phyloP scores from a whole-genome alignment of 1,139 yeast species.

The Saccharomyces uvarum region DNA sequence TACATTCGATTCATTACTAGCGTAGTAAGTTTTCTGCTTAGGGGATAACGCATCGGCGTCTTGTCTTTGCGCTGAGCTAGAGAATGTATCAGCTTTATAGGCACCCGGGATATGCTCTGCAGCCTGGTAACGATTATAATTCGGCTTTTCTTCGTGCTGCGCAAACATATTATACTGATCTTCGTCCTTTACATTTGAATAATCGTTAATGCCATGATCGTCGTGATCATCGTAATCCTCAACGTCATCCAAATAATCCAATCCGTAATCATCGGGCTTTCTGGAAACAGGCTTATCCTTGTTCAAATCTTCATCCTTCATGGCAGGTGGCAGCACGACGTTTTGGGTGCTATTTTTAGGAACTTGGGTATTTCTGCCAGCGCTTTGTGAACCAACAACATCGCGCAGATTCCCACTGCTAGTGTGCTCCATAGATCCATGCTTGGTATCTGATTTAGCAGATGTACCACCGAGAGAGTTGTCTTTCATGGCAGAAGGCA shows the following conservation, averaged over 20 bases:
- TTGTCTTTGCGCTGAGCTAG: background rate
- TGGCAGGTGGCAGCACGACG: background rate
- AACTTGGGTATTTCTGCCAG: background rate
- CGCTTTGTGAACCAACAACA: background rate
- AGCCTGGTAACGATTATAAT: background rate
- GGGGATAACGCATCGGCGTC: background rate
- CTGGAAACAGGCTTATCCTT: background rate
- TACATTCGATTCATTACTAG: background rate
- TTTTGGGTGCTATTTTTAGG: background rate
- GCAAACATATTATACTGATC: too few species aligned
- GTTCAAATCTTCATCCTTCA: background rate
- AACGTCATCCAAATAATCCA: background rate
- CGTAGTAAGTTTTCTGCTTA: background rate
- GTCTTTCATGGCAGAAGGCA: background rate
- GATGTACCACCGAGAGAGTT: background rate
- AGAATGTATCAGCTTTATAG: background rate
- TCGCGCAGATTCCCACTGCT: background rate
- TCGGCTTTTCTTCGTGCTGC: background rate
- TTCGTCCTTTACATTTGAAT: background rate
- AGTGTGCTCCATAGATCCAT: background rate
- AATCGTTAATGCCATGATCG: background rate
- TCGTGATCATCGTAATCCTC: background rate
- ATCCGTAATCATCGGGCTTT: background rate
- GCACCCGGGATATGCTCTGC: background rate
- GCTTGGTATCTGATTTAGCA: background rate